Percentiles rank a stretch among this genome's conserved stretches.
These are phyloP conservation scores for Ceratorhiza oryzae-sativae DNA, from an alignment of 1,284 basidiomycete species.

Conservation along the genomic window DNA sequence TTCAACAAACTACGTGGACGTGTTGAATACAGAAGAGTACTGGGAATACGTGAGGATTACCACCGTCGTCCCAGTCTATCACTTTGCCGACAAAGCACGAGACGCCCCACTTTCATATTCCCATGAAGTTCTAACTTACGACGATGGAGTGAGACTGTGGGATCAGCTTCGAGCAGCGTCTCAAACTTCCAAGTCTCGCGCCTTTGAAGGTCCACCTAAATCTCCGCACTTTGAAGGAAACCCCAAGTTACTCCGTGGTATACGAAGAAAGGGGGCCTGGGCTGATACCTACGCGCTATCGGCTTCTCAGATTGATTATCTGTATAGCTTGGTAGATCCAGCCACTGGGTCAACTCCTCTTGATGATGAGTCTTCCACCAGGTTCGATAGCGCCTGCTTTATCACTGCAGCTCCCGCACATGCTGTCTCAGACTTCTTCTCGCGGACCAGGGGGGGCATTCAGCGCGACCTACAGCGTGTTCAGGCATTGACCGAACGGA, in stretches of 20 bases:
- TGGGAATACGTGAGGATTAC: slow-evolving; percentile 32
- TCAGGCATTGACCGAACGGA: slow-evolving; percentile 5
- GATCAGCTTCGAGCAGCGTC: slow-evolving; percentile 59
- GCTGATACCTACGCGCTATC: slow-evolving; percentile 64
- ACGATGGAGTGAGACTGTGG: slow-evolving; percentile 64
- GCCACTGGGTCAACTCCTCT: slow-evolving; percentile 59
- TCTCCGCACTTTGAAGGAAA: slow-evolving; percentile 5
- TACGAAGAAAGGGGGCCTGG: slow-evolving; percentile 57
- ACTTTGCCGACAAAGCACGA: slow-evolving; percentile 48
- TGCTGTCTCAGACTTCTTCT: slow-evolving; percentile 59
- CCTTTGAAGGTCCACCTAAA: not conserved
- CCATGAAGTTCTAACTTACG: slow-evolving; percentile 52
- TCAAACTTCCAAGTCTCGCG: slow-evolving; percentile 1
- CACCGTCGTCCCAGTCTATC: slow-evolving; percentile 35
- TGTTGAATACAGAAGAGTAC: not conserved
- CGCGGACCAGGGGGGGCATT: slow-evolving; percentile 1
- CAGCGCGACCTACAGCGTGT: slow-evolving; percentile 4
- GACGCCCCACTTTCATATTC: slow-evolving; percentile 64
- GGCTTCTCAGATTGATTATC: slow-evolving; percentile 69
- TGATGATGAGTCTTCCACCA: slow-evolving; percentile 51
- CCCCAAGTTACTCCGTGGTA: slow-evolving; percentile 2
- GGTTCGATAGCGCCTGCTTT: slow-evolving; percentile 47
- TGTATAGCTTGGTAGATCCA: slow-evolving; percentile 54
- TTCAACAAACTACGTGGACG: not conserved
- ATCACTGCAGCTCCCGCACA: slow-evolving; percentile 64